Conservation (phyloP, 345 rosid genomes). For the Streptanthus diversifolius region DNA sequence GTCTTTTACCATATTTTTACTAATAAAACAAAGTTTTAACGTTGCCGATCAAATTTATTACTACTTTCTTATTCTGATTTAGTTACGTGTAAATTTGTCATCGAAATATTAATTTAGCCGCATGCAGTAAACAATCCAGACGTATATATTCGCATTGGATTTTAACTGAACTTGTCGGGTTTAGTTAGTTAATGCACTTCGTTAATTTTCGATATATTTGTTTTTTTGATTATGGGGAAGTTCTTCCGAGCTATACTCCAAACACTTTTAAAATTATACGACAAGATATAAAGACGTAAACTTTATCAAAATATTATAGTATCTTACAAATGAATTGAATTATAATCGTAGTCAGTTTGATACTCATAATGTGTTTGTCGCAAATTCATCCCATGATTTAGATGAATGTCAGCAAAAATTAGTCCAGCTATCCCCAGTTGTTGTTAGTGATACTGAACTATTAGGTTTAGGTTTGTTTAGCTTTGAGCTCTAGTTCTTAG, state of each 20-base stretch:
- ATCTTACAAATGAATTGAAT: background rate
- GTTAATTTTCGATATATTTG: background rate
- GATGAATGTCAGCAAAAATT: background rate
- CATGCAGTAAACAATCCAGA: background rate
- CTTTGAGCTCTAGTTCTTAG: background rate
- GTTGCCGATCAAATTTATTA: background rate
- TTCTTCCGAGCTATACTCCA: background rate
- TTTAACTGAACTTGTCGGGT: background rate
- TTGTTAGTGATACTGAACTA: background rate
- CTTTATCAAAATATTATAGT: background rate
- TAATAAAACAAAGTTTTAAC: background rate
- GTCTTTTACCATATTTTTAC: constrained; percentile 8
- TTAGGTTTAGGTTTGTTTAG: background rate
- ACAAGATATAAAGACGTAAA: background rate
- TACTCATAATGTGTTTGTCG: background rate
- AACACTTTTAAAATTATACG: background rate
- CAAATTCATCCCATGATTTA: background rate
- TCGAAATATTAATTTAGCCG: background rate
- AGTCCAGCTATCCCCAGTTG: background rate
- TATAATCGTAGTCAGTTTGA: background rate
- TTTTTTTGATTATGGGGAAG: background rate
- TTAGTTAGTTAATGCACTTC: background rate
- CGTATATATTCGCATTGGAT: background rate
- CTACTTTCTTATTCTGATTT: background rate
- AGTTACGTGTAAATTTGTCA: background rate